These are phyloP conservation scores for Diaporthe capsici DNA, from an alignment of 2,329 filamentous ascomycete genomes.

Conservation along the genomic window DNA sequence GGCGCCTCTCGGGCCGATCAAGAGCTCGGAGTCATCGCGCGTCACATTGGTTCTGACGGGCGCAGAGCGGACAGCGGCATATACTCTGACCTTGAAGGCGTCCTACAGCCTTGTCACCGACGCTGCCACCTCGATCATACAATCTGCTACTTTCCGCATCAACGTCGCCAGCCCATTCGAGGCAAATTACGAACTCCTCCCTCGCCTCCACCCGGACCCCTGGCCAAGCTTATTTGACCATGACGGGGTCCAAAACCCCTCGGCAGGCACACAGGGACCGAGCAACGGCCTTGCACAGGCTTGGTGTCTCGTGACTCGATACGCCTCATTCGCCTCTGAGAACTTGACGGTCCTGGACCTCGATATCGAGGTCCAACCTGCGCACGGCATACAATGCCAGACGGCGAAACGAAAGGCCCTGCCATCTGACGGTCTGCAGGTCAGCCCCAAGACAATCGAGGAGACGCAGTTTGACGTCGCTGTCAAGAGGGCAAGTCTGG, in stretches of 20 bases:
- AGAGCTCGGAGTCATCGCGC: constrained; percentile 58
- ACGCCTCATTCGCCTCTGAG: constrained; percentile 83
- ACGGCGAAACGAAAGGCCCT: constrained; percentile 56
- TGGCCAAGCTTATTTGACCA: constrained; percentile 92
- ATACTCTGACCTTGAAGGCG: constrained; percentile 80
- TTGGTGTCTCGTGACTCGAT: constrained; percentile 83
- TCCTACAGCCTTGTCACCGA: constrained; percentile 86
- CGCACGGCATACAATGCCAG: constrained; percentile 72
- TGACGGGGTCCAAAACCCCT: constrained; percentile 58
- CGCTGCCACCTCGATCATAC: constrained; percentile 83
- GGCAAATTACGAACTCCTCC: constrained; percentile 89
- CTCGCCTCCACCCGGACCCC: constrained; percentile 79
- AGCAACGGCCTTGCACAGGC: constrained; percentile 78
- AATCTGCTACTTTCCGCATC: constrained; percentile 77
- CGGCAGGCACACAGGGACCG: constrained; percentile 9
- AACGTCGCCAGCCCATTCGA: constrained; percentile 88
- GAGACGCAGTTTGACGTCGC: constrained; percentile 81
- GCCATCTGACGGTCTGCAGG: constrained; percentile 60
- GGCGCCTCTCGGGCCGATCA: constrained; percentile 63
- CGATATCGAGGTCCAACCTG: constrained; percentile 63
- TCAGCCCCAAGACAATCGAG: constrained; percentile 77
- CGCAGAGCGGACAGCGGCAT: constrained; percentile 65
- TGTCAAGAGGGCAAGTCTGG: constrained; percentile 82
- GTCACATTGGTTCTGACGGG: constrained; percentile 66
- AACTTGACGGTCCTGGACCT: constrained; percentile 76